Conservation (phyloP, 169 alveolate genomes). For the Eimeria tenella region DNA sequence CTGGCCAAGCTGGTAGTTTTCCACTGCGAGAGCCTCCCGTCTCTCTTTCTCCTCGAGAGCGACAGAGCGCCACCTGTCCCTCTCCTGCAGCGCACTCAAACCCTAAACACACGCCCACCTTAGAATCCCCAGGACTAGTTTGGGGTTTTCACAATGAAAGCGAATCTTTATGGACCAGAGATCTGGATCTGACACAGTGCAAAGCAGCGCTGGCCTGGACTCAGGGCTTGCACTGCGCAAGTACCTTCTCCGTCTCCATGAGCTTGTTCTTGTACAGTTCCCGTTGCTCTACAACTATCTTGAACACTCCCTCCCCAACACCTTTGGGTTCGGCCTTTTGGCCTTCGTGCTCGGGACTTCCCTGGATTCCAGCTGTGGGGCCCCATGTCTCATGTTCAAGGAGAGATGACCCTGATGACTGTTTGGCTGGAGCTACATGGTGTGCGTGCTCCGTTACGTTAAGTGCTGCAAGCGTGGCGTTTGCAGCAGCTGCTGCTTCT, state of each 20-base stretch:
- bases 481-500: background rate
- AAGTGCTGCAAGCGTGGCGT: background rate
- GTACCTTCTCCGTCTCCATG: background rate
- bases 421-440: background rate
- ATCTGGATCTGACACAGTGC: no score
- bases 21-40: conserved; percentile 11
- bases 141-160: background rate
- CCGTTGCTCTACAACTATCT: background rate
- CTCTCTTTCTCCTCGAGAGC: background rate
- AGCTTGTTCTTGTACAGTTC: background rate
- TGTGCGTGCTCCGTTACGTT: background rate
- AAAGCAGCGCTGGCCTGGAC: no score
- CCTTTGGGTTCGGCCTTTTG: background rate
- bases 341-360: no score
- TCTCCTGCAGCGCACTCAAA: background rate
- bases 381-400: no score
- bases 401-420: background rate
- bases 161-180: background rate
- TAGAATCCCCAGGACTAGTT: background rate
- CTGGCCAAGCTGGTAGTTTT: background rate
- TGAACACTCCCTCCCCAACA: background rate
- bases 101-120: background rate
- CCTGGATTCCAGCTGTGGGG: no score
- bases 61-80: conserved; percentile 5
- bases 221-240: no score